A percentile compares a stretch with the other conserved stretches of the same genome.
Evolutionary conservation across 768 basidiomycete genomes (phyloP).

Genomic region (Tulasnella sp.): DNA sequence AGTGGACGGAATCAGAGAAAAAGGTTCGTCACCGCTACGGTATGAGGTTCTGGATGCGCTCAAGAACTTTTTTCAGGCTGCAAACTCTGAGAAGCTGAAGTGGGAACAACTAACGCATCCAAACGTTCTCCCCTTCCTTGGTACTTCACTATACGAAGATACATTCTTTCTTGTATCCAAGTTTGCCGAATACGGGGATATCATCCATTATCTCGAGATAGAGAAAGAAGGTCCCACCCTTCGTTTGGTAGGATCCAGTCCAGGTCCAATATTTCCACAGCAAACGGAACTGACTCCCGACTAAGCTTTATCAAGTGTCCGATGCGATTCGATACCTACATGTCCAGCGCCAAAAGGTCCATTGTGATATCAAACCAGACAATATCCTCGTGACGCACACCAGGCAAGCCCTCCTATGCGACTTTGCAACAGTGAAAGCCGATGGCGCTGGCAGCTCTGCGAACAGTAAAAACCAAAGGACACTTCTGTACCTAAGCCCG

Average conservation of each 20-base stretch:
- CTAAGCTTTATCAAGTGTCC: neutral
- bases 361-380: neutral
- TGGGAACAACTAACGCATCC: neutral
- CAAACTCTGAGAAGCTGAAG: neutral
- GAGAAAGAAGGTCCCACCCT: neutral
- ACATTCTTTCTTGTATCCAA: neutral
- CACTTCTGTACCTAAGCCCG: neutral
- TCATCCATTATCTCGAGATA: neutral
- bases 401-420: neutral
- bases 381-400: neutral
- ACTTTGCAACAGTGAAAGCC: neutral
- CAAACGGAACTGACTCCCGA: neutral
- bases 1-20: neutral
- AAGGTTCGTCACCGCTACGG: neutral
- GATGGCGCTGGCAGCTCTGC: neutral
- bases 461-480: neutral
- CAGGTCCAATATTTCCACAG: neutral
- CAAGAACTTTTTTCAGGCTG: neutral
- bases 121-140: neutral
- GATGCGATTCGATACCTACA: neutral
- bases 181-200: neutral
- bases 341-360: neutral
- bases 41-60: neutral
- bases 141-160: neutral
- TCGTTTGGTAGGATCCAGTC: neutral